Evolutionary conservation across 2,329 filamentous ascomycete species (phyloP).

Genomic region (Arachnomyces sp.): DNA sequence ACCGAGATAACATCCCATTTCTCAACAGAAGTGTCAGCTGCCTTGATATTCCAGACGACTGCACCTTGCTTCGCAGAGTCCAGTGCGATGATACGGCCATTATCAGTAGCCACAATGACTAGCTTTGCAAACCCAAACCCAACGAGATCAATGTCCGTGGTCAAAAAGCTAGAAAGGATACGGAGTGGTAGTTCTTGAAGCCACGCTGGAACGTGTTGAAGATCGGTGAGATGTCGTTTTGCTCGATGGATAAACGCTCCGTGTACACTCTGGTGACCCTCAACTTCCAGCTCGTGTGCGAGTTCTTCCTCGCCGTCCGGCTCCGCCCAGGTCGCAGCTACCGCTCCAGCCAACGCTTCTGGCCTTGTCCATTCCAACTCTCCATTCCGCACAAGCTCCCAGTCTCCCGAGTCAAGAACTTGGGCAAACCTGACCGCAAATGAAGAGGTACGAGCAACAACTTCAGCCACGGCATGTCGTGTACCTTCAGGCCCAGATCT

Average conservation of each 20-base stretch:
- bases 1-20: constrained; percentile 64
- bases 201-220: constrained; percentile 65
- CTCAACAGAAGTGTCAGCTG: constrained; percentile 49
- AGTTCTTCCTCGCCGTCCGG: constrained; percentile 65
- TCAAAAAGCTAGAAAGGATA: constrained; percentile 57
- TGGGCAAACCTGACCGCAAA: constrained; percentile 74
- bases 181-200: constrained; percentile 61
- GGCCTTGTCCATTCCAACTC: constrained; percentile 70
- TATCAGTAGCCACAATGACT: constrained; percentile 69
- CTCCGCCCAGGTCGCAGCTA: constrained; percentile 74
- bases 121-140: constrained; percentile 86
- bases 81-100: constrained; percentile 71
- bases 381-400: constrained; percentile 77
- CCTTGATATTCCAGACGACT: constrained; percentile 67
- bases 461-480: constrained; percentile 69
- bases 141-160: constrained; percentile 45
- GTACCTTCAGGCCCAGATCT: constrained; percentile 39
- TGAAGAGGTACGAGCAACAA: constrained; percentile 63
- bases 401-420: constrained; percentile 60
- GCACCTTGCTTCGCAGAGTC: constrained; percentile 67
- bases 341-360: constrained; percentile 73
- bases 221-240: constrained; percentile 70
- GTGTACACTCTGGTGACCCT: constrained; percentile 73
- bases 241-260: constrained; percentile 84
- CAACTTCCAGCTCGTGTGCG: constrained; percentile 72